Evolutionary conservation across 1,284 basidiomycete species (phyloP), one percentile per base, ranked within the genome.

Genomic region (Ustilago sp.): DNA sequence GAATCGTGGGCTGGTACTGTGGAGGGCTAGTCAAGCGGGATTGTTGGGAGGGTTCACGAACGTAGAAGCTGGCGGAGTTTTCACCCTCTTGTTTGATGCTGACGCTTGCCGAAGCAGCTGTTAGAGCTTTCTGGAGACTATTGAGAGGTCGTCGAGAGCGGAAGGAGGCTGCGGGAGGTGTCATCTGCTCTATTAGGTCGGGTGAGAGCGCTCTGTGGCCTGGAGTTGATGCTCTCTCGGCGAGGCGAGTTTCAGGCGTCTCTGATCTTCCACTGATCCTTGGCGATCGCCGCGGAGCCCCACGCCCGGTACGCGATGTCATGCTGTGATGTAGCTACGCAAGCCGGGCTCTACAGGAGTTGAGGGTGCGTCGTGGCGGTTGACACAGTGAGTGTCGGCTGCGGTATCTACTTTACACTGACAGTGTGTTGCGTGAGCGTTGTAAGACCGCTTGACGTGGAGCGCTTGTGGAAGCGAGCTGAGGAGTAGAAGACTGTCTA

Each of bases 41-140:
- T n/a, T 55, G 55, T 3, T 58, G n/a, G 7, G 68, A 76, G 4
- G 63, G 65, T 36, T 71, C 74, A 41, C 74, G 74, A 23, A 76
- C 50, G 50, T 59, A 76, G 62, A 51, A 76, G 52, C 68, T 66
- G 28, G 51, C 51, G 43, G 65, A 64, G 13, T 57, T 31, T 7
- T 76, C 23, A 3, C 23, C 74, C 31, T 76, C 74, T 52, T 71
- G 74, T 62, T 76, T 76, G 64, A 76, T 52, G 68, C 68, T 61
- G n/a, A 59, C 51, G 39, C 48, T 62, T 48, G 41, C 54, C 39
- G 65, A 68, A 9, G 35, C 56, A n/a, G 47, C 55, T 23, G 65
- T 61, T 2, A 57, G 32, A 15, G 50, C 45, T 23, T 52, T 36
- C 17, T 52, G 56, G 19, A 35, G 35, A 55, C 39, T 51, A 39